Base-by-base conservation (phyloP, 2,329 filamentous ascomycete genomes). In the Cladosporium sp. region DNA sequence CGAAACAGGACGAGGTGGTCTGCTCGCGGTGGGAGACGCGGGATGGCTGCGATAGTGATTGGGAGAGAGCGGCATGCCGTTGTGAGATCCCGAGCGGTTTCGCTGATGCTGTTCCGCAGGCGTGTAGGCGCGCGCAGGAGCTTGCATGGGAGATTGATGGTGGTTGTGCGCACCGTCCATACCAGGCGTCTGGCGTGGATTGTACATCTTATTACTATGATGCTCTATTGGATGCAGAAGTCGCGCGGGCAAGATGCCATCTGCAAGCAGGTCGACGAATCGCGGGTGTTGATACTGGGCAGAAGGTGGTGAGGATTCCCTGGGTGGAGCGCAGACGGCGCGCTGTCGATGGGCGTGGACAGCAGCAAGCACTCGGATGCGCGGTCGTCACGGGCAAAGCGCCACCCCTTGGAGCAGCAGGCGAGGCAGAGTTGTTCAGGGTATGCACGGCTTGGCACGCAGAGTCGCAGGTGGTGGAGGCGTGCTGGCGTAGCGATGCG, bases 1-100 rank as follows among this genome's bases (percentile, higher is more conserved):
- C 17, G 66, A 56, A 5, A 34, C 45, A 22, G 54, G 34, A 39
- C 54, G 64, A 43, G 65, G 63, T 34, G 76, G 70, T 62, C 73
- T 73, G 63, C 72, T 66, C 56, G 73, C 61, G 28, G 63, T 68
- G 14, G 75, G 72, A 40, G 74, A 72, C 43, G 69, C 59, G 39
- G 76, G 76, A 55, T 72, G 69, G 59, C 65, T 70, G 54, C 54
- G 54, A 49, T 49, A 56, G 20, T 56, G 54, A 15, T 47, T 47
- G 14, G 54, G 60, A 63, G 65, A 62, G 69, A 67, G 65, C 38
- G 67, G 66, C 36, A 64, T 55, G 47, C 59, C 61, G 58, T 60
- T 65, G 60, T 68, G 66, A n/a, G 69, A 69, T 47, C 60, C 61
- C 12, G 66, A 67, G 55, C 68, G 62, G 61, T 64, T 63, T 60